These are phyloP conservation scores for Lithohypha guttulata DNA, from an alignment of 2,329 filamentous ascomycete species.

Conservation along the genomic window DNA sequence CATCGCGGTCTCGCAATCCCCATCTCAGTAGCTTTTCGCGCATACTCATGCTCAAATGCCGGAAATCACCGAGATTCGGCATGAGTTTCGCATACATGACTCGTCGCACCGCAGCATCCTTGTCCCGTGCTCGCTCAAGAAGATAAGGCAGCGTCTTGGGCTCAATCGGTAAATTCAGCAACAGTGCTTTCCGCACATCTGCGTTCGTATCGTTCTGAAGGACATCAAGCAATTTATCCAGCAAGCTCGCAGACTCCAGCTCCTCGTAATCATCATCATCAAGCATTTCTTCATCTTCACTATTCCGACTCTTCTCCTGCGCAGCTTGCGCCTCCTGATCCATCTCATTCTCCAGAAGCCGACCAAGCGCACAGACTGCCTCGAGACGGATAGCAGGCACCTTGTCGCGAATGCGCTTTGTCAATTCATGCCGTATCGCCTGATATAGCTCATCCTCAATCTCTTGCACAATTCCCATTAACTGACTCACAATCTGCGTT, in stretches of 20 bases:
- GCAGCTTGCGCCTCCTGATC: conserved; percentile 47
- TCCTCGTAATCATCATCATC: conserved; percentile 60
- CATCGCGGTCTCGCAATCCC: conserved; percentile 88
- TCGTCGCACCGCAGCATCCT: conserved; percentile 71
- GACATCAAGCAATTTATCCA: conserved; percentile 75
- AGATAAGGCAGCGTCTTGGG: conserved; percentile 75
- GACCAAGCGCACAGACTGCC: conserved; percentile 79
- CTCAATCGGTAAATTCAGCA: conserved; percentile 81
- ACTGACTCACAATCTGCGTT: conserved; percentile 79
- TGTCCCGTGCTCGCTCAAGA: conserved; percentile 79
- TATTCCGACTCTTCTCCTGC: conserved; percentile 40
- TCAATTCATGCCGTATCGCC: conserved; percentile 63
- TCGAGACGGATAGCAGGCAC: conserved; percentile 86
- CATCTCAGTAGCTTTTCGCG: conserved; percentile 89
- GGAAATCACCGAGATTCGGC: conserved; percentile 83
- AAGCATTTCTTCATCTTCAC: conserved; percentile 45
- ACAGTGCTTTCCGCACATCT: conserved; percentile 77
- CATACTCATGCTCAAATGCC: conserved; percentile 85
- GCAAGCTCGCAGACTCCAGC: conserved; percentile 53
- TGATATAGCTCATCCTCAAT: conserved; percentile 89
- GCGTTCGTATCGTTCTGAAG: conserved; percentile 90
- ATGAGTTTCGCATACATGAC: conserved; percentile 79
- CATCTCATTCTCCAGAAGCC: conserved; percentile 64
- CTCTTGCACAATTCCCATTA: conserved; percentile 83
- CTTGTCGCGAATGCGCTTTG: conserved; percentile 85